phyloP scores from a whole-genome alignment of 257 asterid genomes.

The Solanum paucissectum region DNA sequence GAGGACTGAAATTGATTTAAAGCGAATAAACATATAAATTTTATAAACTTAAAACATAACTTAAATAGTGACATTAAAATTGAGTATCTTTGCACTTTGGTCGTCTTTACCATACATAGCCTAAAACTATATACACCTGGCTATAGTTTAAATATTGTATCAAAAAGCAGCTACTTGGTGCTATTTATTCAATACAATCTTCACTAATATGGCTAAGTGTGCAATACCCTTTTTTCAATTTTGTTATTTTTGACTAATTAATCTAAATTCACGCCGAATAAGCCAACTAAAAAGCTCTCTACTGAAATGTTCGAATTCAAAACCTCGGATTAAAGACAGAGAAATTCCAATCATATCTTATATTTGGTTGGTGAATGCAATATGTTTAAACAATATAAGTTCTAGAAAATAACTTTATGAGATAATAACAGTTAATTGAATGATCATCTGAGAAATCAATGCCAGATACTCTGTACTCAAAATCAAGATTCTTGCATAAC shows the following conservation, averaged over 20 bases:
- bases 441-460: neutral
- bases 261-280: rapidly evolving
- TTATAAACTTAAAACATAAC: neutral
- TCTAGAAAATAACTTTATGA: neutral
- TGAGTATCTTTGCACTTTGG: neutral
- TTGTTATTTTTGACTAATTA: too few relatives aligned
- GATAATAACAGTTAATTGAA: neutral
- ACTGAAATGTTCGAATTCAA: too few relatives aligned
- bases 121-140: neutral
- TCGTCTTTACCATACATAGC: neutral
- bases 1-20: neutral
- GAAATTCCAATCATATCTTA: neutral
- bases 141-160: neutral
- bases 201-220: neutral
- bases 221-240: too few relatives aligned
- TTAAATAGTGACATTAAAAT: neutral
- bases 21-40: neutral
- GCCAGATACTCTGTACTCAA: neutral
- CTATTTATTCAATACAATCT: neutral
- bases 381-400: too few relatives aligned
- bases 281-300: rapidly evolving
- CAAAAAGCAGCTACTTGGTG: neutral
- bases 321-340: neutral
- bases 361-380: too few relatives aligned
- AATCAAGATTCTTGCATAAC: constrained; percentile 28